Percentiles rank a stretch among this genome's conserved stretches.
These are phyloP conservation scores for Salix dunnii DNA, from an alignment of 345 rosid genomes.

Conservation along the genomic window DNA sequence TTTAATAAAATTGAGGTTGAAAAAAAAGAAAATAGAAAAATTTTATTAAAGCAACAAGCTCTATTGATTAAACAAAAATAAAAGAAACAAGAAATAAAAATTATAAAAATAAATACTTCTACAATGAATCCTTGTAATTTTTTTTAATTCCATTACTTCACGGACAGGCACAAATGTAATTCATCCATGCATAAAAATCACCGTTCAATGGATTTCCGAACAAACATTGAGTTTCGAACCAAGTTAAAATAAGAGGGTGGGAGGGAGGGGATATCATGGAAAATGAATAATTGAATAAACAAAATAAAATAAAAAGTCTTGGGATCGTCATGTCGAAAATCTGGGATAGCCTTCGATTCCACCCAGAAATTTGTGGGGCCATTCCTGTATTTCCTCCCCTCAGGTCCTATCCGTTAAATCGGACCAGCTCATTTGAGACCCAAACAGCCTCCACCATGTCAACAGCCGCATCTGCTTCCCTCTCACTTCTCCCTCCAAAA, in stretches of 20 bases:
- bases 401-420: not conserved
- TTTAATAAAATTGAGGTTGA: too few relatives aligned
- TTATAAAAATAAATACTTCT: too few relatives aligned
- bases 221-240: not conserved
- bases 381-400: not conserved
- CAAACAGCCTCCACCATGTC: constrained; percentile 15
- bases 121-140: too few relatives aligned
- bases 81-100: too few relatives aligned
- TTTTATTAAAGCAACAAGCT: too few relatives aligned
- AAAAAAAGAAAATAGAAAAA: too few relatives aligned
- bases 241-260: not conserved
- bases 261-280: not conserved
- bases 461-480: constrained; percentile 23
- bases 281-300: not conserved
- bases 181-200: too few relatives aligned
- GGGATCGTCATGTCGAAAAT: not conserved
- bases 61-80: too few relatives aligned
- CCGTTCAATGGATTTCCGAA: not conserved
- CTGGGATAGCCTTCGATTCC: not conserved
- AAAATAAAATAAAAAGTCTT: too few relatives aligned
- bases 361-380: not conserved
- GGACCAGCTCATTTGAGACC: not conserved
- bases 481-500: constrained; percentile 29
- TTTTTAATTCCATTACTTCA: too few relatives aligned
- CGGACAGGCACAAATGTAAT: not conserved